phyloP scores from a whole-genome alignment of 805 yeast species.

The Saturnispora silvae region DNA sequence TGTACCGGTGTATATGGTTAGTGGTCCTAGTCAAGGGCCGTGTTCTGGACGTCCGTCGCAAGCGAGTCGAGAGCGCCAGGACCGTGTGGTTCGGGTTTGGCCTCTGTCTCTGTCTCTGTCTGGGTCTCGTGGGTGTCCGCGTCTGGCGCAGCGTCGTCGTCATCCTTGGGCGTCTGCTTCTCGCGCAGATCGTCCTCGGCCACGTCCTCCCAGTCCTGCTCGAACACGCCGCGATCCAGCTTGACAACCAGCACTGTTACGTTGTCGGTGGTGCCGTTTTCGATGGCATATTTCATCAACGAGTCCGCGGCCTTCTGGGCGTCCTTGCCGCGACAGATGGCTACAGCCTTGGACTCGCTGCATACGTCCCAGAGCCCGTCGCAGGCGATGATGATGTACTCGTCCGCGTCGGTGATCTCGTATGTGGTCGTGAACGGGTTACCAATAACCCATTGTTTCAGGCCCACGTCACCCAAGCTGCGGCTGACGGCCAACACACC shows the following conservation, averaged over 20 bases:
- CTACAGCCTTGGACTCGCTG: constrained; percentile 75
- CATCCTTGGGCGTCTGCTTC: no score
- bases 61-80: no score
- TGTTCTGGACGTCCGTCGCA: no score
- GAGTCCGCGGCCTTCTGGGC: constrained; percentile 58
- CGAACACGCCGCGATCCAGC: constrained; percentile 28
- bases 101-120: neutral
- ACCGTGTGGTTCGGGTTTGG: neutral
- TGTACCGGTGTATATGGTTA: no score
- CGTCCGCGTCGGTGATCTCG: constrained; percentile 54
- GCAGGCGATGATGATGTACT: constrained; percentile 82
- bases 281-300: constrained; percentile 65
- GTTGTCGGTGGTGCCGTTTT: constrained; percentile 77
- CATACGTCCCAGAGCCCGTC: constrained; percentile 97
- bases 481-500: constrained; percentile 94
- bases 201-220: neutral
- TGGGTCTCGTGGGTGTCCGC: no score
- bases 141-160: no score
- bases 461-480: constrained; percentile 86
- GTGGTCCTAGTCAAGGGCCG: no score
- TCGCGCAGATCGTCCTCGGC: neutral
- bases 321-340: constrained; percentile 39
- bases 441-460: constrained; percentile 82
- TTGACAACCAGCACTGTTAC: constrained; percentile 85
- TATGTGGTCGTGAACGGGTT: constrained; percentile 89